Base-by-base conservation (phyloP, 306 rosid genomes). In the Lathyrus aphaca region DNA sequence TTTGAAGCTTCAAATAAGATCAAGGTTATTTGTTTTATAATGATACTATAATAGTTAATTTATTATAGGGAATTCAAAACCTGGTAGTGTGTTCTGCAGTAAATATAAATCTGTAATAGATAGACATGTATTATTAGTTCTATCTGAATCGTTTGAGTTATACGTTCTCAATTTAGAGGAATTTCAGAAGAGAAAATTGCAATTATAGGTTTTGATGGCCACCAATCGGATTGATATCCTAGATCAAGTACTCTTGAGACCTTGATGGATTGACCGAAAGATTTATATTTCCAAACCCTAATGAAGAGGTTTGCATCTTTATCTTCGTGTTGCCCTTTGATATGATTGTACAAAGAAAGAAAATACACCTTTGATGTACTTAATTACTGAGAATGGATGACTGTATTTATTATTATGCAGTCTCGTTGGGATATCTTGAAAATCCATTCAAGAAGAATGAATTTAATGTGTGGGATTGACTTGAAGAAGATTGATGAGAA, bases 1-100 rank as follows among this genome's bases (percentile, higher is more conserved):
- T 95, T 95, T 87, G 99, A 95, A 82, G 99, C 99, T 78, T 95
- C 99, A 32, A 95, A 95, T 74, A 95, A 95, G 89, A 95, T 95
- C 82, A 95, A 95, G 95, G 99, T 95, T 73, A 0, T 46, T 74
- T 30, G 61, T 30, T 59, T 44, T 63, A 10, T 63, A 63, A 19
- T 63, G 18, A 63, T 62, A 17, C 46, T 35, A 35, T 10, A 3
- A 8, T 68, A 12, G 19, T 44, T 68, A 12, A 14, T 44, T n/a
- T 35, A 68, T 35, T 19, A 43, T 25, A 14, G 42, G 55, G 57
- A 44, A 27, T 38, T 61, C 50, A 21, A 39, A 38, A 53, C 8
- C 19, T 64, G 29, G 67, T 18, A 9, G 0, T 72, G 17, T 32
- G 57, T 2, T 30, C 42, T 76, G 56, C 44, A 51, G 7, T 37